Evolutionary conservation across 2,329 filamentous ascomycete genomes (phyloP).

Genomic region (Cordyceps sp.): DNA sequence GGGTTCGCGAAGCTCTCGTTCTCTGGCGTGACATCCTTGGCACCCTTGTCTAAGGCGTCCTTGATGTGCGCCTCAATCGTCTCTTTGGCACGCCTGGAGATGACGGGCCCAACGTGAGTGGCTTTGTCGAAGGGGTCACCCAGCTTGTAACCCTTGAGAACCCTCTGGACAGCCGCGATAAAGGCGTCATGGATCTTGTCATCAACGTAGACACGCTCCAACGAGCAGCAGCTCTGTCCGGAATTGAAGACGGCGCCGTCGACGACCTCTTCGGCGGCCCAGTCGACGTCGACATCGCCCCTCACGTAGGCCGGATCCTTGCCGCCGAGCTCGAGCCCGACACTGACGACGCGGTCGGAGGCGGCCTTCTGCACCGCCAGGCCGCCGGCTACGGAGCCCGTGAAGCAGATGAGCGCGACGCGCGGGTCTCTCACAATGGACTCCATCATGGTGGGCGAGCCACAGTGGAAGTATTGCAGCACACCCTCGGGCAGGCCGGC

Average conservation of each 20-base stretch:
- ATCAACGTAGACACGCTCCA: conserved; percentile 85
- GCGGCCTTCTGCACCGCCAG: conserved; percentile 75
- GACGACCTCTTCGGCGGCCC: conserved; percentile 88
- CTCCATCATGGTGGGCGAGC: conserved; percentile 61
- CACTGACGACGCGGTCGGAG: conserved; percentile 65
- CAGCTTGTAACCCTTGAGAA: conserved; percentile 66
- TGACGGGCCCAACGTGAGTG: conserved; percentile 76
- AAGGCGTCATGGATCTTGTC: conserved; percentile 73
- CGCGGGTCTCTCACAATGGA: conserved; percentile 60
- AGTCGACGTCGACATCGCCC: conserved; percentile 69
- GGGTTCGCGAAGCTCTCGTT: conserved; percentile 61
- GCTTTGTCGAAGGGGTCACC: conserved; percentile 70
- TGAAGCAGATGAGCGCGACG: conserved; percentile 78
- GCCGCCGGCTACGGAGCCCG: conserved; percentile 78
- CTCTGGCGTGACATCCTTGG: conserved; percentile 67
- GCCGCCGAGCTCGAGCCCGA: conserved; percentile 82
- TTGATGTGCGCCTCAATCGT: conserved; percentile 63
- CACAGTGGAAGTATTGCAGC: conserved; percentile 84
- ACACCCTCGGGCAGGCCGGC: conserved; percentile 73
- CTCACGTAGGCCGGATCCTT: conserved; percentile 90
- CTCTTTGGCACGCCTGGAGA: conserved; percentile 64
- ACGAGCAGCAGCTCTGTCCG: conserved; percentile 90
- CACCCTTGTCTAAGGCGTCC: conserved; percentile 71
- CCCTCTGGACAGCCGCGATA: conserved; percentile 60
- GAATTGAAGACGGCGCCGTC: conserved; percentile 97